Evolutionary conservation across 192 early-diverging fungal species (phyloP), one percentile per base, ranked within the genome.

Genomic region (Oehlia diaphana): DNA sequence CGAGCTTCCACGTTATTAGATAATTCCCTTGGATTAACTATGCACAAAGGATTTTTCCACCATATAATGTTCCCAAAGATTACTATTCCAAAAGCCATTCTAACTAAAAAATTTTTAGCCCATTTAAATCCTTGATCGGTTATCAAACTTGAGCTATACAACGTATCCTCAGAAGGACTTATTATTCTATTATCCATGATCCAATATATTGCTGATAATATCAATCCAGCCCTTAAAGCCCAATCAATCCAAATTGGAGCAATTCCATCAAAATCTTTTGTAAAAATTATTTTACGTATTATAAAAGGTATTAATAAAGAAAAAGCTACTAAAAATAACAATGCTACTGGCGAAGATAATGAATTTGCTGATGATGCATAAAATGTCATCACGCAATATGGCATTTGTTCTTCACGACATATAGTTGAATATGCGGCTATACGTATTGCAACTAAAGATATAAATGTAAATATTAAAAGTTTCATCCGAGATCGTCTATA

Each of bases 341-440:
- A 68, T 10, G 85, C 83, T 72, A 80, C 80, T 63, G 88, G 84
- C 12, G 91, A 82, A 8, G 92, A 85, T 9, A 90, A 83, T 9
- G 90, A 83, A 21, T 85, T 84, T 19, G 82, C 74, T n/a, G 89
- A 84, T 4, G 90, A 81, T 8, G 90, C 89, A 76, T 97, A 93
- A 87, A 92, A 96, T 14, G 93, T 95, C n/a, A 93, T 92, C 14
- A 78, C 81, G 82, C 97, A 99, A 53, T 88, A 80, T 4, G 92
- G 90, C 8, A 90, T 84, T 85, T 97, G 95, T 75, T 99, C 97
- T 76, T 95, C 94, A 31, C 96, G 92, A 76, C 97, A 99, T 33
- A 96, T 89, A 4, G 92, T 95, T 2, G 89, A 90, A 47, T 88
- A 83, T 5, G 88, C 84, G 8, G 89, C 76, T 5, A 88, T 53